Base-by-base conservation (phyloP, 2,329 filamentous ascomycete genomes). In the Cladosporium sp. region DNA sequence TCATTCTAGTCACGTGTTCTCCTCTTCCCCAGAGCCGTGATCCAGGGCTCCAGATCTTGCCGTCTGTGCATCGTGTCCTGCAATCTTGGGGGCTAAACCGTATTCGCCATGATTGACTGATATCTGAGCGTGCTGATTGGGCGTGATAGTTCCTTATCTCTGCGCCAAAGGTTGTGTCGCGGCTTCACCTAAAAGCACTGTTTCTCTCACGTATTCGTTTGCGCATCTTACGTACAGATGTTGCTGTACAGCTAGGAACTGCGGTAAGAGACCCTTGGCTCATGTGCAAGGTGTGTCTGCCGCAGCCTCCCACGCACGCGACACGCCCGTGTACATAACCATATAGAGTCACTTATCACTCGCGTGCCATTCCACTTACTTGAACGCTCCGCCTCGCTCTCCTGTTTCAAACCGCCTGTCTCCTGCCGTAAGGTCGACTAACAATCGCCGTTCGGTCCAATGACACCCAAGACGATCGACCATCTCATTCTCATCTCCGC, bases 381-480 rank as follows among this genome's bases (percentile, higher is more conserved):
- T 54, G 51, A 40, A 54, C 28, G 30, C 17, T 52, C 49, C 36
- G 40, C 43, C n/a, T 34, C 36, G 37, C 39, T 39, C 30, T 20
- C 51, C 55, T 43, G 17, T 38, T 30, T 42, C 51, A 34, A 34
- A 12, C 19, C 38, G 14, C 12, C 20, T 22, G 37, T 37, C 59
- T 22, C 15, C 51, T 17, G 28, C 28, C 22, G 39, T 9, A 40
- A n/a, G 38, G 30, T 34, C 30, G 30, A 34, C 30, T 8, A 11
- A 8, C 39, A n/a, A 50, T 49, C 19, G 51, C 59, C 34, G 47
- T 49, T 60, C 58, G 58, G 43, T 51, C 59, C 64, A 72, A 73
- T 73, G 71, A 73, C 70, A 65, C 63, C 70, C 42, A 69, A 63
- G 61, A 70, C 70, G 28, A 67, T 68, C 58, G 60, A 70, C 58